Base-by-base conservation (phyloP, 140 eudicot genomes). In the Bidens hawaiensis region DNA sequence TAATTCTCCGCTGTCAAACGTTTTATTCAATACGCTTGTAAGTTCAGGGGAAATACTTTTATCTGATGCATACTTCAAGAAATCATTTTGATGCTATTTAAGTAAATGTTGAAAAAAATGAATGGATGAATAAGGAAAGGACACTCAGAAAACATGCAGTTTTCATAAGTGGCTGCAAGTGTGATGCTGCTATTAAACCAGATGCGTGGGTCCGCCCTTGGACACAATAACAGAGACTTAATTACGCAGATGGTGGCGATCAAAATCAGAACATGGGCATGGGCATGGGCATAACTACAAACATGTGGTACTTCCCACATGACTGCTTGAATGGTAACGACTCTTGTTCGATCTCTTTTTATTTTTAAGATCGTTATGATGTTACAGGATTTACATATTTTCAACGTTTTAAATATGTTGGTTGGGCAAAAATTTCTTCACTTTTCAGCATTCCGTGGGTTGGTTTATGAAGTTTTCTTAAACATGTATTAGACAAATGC, bases 291-390 rank as follows among this genome's bases (percentile, higher is more conserved):
- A 22, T n/a, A 10, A 23, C 41, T 34, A 34, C n/a, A 15, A 24
- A 23, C 26, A 24, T 62, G 41, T 62, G 68, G 68, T 62, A 62
- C 41, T 62, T 62, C 17, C 55, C 68, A 14, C 68, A 42, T 62
- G 22, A 62, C 8, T 62, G 68, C 68, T 15, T 62, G 41, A 62
- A 4, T 40, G 24, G 9, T 15, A 28, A 55, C 10, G 12, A 15
- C 43, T 0, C 36, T 25, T 34, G 60, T 52, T 25, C 1, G 60
- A 24, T 52, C 34, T 25, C 36, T 24, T 19, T 24, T 52, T 48
- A 48, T 48, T 11, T 52, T 26, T 24, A 52, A 0, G 6, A 23
- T 11, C 26, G 19, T 47, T 47, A 45, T 45, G 22, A 45, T 45
- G 10, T 34, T 34, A 34, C 41, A 34, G 12, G 3, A n/a, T n/a